Percentiles rank a stretch among this genome's conserved stretches.
Evolutionary conservation across 1,284 basidiomycete genomes (phyloP).

Genomic region (Kwoniella shivajii): DNA sequence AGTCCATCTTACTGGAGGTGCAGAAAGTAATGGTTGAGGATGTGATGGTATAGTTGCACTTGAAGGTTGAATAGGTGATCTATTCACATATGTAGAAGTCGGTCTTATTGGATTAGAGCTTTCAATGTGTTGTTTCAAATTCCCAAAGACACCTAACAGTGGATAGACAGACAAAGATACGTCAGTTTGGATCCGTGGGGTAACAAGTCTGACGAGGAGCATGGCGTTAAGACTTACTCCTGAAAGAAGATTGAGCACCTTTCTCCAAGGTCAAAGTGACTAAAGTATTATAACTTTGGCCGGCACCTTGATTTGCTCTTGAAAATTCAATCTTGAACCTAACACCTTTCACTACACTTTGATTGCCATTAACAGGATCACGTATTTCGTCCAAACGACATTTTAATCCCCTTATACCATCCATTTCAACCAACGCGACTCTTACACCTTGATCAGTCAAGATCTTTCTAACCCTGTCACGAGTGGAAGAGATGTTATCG

Average conservation of each 20-base stretch:
- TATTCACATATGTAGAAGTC: constrained; percentile 4
- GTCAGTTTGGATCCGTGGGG: not conserved
- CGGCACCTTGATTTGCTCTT: constrained; percentile 32
- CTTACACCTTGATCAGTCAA: constrained; percentile 39
- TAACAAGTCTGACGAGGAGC: no score
- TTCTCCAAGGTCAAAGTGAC: constrained; percentile 51
- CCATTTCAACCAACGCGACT: constrained; percentile 44
- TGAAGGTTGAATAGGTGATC: constrained; percentile 6
- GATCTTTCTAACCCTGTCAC: constrained; percentile 34
- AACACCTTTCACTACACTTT: constrained; percentile 36
- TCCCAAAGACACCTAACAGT: constrained; percentile 24
- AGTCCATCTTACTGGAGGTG: constrained; percentile 29
- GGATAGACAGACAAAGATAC: not conserved
- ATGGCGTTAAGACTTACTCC: constrained; percentile 29
- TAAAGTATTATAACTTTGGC: constrained; percentile 42
- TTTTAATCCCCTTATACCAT: constrained; percentile 44
- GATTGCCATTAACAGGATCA: constrained; percentile 14
- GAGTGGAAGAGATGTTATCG: constrained; percentile 46
- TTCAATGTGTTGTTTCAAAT: constrained; percentile 29
- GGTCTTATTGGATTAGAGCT: constrained; percentile 10
- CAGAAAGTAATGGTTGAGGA: constrained; percentile 23
- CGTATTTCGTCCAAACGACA: constrained; percentile 44
- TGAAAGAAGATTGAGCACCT: constrained; percentile 53
- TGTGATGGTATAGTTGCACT: constrained; percentile 5
- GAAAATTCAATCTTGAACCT: constrained; percentile 52